Base-by-base conservation (phyloP, 2,329 filamentous ascomycete species). In the Ophiocordyceps camponoti-rufipedis region DNA sequence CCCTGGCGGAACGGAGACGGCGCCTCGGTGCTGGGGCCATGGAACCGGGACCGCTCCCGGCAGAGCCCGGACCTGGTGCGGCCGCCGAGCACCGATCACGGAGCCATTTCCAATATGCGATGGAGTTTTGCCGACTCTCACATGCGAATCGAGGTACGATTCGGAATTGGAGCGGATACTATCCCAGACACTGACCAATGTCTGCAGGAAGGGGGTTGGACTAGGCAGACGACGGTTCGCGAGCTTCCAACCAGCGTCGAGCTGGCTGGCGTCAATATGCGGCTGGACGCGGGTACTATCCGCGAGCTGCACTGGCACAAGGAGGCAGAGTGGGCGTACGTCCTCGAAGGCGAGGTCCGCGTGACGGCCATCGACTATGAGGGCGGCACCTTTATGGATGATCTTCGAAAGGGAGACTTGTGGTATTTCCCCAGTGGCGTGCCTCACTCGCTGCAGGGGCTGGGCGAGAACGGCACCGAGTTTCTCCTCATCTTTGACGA, bases 241-340 rank as follows among this genome's bases (percentile, higher is more conserved):
- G 78, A 82, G 60, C 67, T 84, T 3, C 69, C 72, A 31, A 72
- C 72, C 8, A 81, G 76, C 52, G 69, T 75, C n/a, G 79, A 85
- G 56, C 70, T 87, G 41, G 82, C 82, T 2, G 77, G 78, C 39
- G 82, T 86, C 46, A 85, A 87, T 58, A 87, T 87, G 82, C 74
- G 82, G 11, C 73, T 87, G 3, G 81, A 80, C 38, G 64, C 75
- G 50, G 80, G 81, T 33, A 82, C 80, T 31, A 84, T 84, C 52
- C 78, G 82, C 28, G 82, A 87, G 58, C 68, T 87, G 9, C 82
- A 87, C 56, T 87, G 82, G 82, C 82, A 87, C 66, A 84, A 82
- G 53, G 79, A 85, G 58, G 81, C 80, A 35, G 82, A 87, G 56
- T 86, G 82, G 82, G 80, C 79, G 0, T 85, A 82, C 50, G 77